A percentile compares a stretch with the other conserved stretches of the same genome.
Conservation (phyloP, 164 flowering plant species). For the Annona cherimola region DNA sequence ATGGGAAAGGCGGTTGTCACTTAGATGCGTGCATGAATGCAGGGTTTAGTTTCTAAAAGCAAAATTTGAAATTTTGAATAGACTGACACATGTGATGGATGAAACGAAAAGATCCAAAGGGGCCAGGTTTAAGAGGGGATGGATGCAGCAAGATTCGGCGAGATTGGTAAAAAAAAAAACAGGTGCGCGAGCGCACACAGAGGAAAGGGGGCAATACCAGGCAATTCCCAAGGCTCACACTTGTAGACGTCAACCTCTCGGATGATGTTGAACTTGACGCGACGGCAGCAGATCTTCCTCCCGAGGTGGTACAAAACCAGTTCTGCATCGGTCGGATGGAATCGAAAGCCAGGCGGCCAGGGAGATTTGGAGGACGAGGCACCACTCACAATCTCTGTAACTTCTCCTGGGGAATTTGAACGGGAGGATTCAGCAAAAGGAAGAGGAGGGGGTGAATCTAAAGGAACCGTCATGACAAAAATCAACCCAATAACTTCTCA, state of each 20-base stretch:
- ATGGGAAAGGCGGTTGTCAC: no score
- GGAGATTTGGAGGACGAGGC: not conserved
- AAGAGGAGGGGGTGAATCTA: no score
- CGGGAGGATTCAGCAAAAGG: not conserved
- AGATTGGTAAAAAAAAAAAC: not conserved
- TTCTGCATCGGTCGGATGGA: slow-evolving; percentile 36
- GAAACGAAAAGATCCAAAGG: no score
- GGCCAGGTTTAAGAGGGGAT: no score
- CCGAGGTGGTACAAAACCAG: slow-evolving; percentile 27
- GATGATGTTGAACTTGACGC: slow-evolving; percentile 16
- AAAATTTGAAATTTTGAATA: no score
- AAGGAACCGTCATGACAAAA: no score
- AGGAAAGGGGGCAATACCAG: slow-evolving; percentile 15
- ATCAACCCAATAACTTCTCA: no score
- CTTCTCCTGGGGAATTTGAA: not conserved
- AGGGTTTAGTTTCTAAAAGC: no score
- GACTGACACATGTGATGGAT: no score
- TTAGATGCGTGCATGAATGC: no score
- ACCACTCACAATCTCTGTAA: slow-evolving; percentile 1
- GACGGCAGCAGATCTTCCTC: slow-evolving; percentile 27
- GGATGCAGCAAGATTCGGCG: not conserved
- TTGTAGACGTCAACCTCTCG: slow-evolving; percentile 29
- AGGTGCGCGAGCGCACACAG: not conserved
- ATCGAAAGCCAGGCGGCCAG: slow-evolving; percentile 39
- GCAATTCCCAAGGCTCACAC: slow-evolving; percentile 34